Evolutionary conservation across 768 basidiomycete species (phyloP).

Genomic region (Boletus rubroflammeus): DNA sequence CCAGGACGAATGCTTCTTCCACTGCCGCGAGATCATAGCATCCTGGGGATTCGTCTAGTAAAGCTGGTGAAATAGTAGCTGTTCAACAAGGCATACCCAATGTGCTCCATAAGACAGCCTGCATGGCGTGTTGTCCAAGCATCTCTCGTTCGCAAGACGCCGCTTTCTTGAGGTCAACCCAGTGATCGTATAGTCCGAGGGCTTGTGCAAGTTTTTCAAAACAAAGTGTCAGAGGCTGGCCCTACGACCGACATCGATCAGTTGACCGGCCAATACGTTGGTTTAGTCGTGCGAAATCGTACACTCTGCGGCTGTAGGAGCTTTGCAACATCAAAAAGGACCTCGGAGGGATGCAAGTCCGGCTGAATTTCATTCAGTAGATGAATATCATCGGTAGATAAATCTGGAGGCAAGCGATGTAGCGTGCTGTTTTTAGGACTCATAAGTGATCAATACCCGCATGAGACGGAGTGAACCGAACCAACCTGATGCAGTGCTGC

Average conservation of each 20-base stretch:
- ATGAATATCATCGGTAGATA: slow-evolving; percentile 39
- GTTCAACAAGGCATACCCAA: slow-evolving; percentile 44
- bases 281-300: slow-evolving; percentile 11
- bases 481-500: slow-evolving; percentile 76
- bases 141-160: slow-evolving; percentile 54
- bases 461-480: neutral
- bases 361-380: slow-evolving; percentile 71
- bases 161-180: slow-evolving; percentile 56
- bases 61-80: neutral
- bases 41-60: slow-evolving; percentile 40
- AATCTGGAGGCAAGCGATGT: slow-evolving; percentile 60
- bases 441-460: slow-evolving; percentile 12
- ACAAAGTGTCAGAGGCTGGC: slow-evolving; percentile 65
- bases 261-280: neutral
- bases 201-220: slow-evolving; percentile 69
- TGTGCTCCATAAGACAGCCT: slow-evolving; percentile 68
- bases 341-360: slow-evolving; percentile 70
- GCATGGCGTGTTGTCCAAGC: slow-evolving; percentile 71
- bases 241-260: slow-evolving; percentile 38
- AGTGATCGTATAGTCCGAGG: slow-evolving; percentile 65
- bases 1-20: slow-evolving; percentile 67
- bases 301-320: slow-evolving; percentile 67
- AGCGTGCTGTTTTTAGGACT: slow-evolving; percentile 47
- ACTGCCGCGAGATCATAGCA: slow-evolving; percentile 60
- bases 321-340: slow-evolving; percentile 74